These are phyloP conservation scores for Astrephomene gubernaculifera DNA, from an alignment of 139 green algal species.

Conservation along the genomic window DNA sequence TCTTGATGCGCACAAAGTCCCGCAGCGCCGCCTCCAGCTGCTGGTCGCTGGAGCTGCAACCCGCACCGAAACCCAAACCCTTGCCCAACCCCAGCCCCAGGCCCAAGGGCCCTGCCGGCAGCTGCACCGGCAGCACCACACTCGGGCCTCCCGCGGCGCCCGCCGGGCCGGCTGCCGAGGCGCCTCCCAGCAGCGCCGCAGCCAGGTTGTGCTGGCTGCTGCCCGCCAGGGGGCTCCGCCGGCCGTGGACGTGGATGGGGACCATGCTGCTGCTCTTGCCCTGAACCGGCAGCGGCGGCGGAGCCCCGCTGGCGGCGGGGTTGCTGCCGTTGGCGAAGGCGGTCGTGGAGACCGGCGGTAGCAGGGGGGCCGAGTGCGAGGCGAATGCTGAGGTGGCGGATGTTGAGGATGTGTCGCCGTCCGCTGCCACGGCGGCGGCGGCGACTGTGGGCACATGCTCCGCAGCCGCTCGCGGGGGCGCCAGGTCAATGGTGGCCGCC, in stretches of 20 bases:
- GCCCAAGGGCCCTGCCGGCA: not conserved
- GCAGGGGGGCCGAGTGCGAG: not conserved
- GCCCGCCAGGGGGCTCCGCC: not conserved
- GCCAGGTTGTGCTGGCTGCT: constrained; percentile 7
- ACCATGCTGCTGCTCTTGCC: not conserved
- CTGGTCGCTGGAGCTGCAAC: constrained; percentile 45
- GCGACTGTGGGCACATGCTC: not conserved
- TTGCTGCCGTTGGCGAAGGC: not conserved
- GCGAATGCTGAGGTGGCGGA: not conserved
- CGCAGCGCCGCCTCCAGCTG: constrained; percentile 85
- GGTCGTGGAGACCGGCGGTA: not conserved
- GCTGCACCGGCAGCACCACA: not conserved
- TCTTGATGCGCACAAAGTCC: constrained; percentile 85
- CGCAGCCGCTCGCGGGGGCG: not conserved
- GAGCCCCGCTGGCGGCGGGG: not conserved
- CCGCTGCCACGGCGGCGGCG: not conserved
- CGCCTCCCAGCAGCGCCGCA: not conserved
- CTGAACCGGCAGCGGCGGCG: not conserved
- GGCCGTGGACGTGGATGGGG: constrained; percentile 41
- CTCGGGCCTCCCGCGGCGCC: not conserved
- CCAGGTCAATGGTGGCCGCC: not conserved
- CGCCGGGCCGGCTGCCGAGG: not conserved
- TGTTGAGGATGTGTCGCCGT: not conserved
- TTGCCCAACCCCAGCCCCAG: too few species aligned
- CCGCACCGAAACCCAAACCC: not conserved